Evolutionary conservation across 2,329 filamentous ascomycete species (phyloP), one percentile per base, ranked within the genome.

Genomic region (Botrytis elliptica): DNA sequence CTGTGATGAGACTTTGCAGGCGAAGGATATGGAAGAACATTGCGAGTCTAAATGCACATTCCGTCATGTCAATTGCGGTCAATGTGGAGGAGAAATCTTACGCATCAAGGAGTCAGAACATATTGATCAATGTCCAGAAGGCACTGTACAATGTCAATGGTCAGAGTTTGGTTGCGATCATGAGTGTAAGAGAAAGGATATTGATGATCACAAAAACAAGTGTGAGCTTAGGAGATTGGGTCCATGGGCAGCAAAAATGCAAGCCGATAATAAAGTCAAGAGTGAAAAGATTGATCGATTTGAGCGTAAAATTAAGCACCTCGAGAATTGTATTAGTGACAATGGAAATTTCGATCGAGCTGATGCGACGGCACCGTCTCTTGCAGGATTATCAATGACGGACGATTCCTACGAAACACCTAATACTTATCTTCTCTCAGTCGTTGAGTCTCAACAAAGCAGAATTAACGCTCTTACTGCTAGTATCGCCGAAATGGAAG

Each of bases 401-500:
- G 79, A 80, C 36, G 66, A 70, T 52, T 46, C 33, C 59, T 77
- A 22, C 82, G 83, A 65, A 84, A 84, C 76, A 76, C 83, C 78
- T 18, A 81, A 85, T 80, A 81, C 85, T 78, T 83, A 85, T 78
- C 80, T 85, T 77, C 76, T 85, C 69, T 81, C 84, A 33, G 78
- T 86, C 36, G 84, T 87, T 36, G 84, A 87, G 77, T 83, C 84
- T n/a, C 84, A 87, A 76, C 87, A 89, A 77, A 85, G 79, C 79
- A 87, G 84, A 81, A 86, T 90, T 60, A 87, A 88, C 76, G 86
- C 88, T 67, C 81, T 91, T 4, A 86, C 88, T 69, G 86, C 88
- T 72, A 86, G 86, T 60, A 78, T 90, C 55, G 87, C 85, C 33
- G 88, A 90, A 74, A 84, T 89, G 68, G 88, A 90, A 78, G 87